A percentile compares a stretch with the other conserved stretches of the same genome.
Evolutionary conservation across 148 eudicot genomes (phyloP).

Genomic region (Fagopyrum homotropicum): DNA sequence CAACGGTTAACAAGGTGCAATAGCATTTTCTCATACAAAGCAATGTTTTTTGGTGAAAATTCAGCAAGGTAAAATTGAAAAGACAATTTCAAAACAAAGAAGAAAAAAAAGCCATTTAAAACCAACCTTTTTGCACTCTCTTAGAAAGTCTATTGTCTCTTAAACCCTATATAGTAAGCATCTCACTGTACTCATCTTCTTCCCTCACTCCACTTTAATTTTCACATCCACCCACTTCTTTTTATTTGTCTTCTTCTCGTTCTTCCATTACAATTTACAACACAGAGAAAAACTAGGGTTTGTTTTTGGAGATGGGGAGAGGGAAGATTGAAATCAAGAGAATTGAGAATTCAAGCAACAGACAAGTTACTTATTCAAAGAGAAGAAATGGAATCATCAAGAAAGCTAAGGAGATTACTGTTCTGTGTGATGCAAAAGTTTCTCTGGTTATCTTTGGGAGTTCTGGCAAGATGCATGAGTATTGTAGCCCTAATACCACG

Average conservation of each 20-base stretch:
- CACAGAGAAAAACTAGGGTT: not conserved
- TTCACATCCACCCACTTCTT: conserved; percentile 1
- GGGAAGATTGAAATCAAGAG: conserved; percentile 91
- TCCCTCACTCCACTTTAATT: not conserved
- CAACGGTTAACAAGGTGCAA: conserved; percentile 39
- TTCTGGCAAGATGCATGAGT: conserved; percentile 65
- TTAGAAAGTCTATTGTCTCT: conserved; percentile 4
- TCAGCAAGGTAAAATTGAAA: not conserved
- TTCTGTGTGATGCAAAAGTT: conserved; percentile 79
- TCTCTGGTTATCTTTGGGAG: conserved; percentile 60
- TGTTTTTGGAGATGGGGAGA: conserved; percentile 45
- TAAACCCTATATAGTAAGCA: conserved; percentile 5
- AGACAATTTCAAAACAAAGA: not conserved
- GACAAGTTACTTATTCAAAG: conserved; percentile 85
- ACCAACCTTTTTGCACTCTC: conserved; percentile 8
- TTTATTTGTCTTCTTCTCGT: not conserved
- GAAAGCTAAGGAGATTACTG: conserved; percentile 74
- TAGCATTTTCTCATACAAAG: conserved; percentile 19
- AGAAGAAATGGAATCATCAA: conserved; percentile 72
- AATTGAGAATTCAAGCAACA: conserved; percentile 74
- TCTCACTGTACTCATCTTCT: not conserved
- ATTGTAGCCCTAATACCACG: conserved; percentile 56
- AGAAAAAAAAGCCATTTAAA: conserved; percentile 1
- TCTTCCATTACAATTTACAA: not conserved
- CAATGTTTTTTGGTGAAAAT: conserved; percentile 6